A percentile compares a stretch with the other conserved stretches of the same genome.
Conservation (phyloP, 2,329 filamentous ascomycete species). For the Metarhizium anisopliae region DNA sequence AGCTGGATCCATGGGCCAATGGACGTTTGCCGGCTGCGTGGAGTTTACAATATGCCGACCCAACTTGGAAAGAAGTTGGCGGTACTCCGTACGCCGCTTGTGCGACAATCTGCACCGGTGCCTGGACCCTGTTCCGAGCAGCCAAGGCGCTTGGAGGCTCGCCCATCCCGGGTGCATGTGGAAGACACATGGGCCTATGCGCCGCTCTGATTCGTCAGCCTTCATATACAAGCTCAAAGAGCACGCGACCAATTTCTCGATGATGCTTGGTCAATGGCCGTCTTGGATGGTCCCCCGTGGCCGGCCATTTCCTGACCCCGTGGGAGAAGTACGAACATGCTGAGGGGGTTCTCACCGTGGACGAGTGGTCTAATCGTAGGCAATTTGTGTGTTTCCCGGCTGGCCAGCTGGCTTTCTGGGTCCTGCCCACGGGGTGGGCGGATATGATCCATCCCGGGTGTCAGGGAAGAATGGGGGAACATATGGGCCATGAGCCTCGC, state of each 20-base stretch:
- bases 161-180: neutral
- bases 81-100: neutral
- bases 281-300: conserved; percentile 3
- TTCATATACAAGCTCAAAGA: conserved; percentile 14
- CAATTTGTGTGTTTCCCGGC: too few species aligned
- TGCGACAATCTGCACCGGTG: conserved; percentile 1
- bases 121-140: neutral
- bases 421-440: neutral
- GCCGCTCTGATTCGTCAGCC: conserved; percentile 23
- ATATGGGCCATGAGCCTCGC: neutral
- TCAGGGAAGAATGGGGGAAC: neutral
- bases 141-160: neutral
- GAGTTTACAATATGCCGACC: neutral
- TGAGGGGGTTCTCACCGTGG: neutral
- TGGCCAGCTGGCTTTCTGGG: neutral
- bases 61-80: neutral
- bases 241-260: conserved; percentile 35
- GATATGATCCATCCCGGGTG: neutral
- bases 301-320: conserved; percentile 1
- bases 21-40: neutral
- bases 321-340: neutral
- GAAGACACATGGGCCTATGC: conserved; percentile 23
- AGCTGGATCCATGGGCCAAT: neutral
- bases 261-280: conserved; percentile 31
- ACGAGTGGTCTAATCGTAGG: too few species aligned